A percentile compares a stretch with the other conserved stretches of the same genome.
Conservation (phyloP, 129 eudicot species). For the Solidago caesia region DNA sequence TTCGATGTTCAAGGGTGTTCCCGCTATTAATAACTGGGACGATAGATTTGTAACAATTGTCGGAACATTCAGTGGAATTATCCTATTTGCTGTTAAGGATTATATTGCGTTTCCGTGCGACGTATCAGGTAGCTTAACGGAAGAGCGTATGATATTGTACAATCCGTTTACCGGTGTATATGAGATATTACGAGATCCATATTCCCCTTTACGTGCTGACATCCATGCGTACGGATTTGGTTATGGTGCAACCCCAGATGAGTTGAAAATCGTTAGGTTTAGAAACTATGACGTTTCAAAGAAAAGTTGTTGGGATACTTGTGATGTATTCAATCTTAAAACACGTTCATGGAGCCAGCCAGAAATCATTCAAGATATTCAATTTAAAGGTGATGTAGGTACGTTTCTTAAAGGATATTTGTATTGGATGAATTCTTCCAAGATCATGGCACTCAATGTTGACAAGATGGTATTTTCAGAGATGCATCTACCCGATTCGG, state of each 20-base stretch:
- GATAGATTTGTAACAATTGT: neutral
- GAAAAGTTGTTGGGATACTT: neutral
- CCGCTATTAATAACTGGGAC: neutral
- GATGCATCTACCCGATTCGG: neutral
- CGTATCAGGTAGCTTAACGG: too few relatives aligned
- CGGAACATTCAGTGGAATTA: constrained; percentile 9
- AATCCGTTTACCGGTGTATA: neutral
- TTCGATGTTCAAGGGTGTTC: neutral
- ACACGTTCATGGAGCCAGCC: neutral
- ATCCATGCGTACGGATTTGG: neutral
- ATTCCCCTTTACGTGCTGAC: too few relatives aligned
- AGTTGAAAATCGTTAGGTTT: constrained; percentile 6
- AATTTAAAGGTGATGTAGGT: too few relatives aligned
- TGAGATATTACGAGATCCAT: neutral
- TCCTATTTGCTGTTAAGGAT: neutral
- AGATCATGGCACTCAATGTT: neutral
- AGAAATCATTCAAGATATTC: too few relatives aligned
- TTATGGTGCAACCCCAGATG: constrained; percentile 11
- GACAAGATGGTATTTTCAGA: neutral
- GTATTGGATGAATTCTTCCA: neutral
- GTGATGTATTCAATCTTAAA: neutral
- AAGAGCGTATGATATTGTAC: neutral
- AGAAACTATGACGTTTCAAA: neutral
- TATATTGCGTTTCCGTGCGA: neutral
- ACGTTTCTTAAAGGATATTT: neutral